Conservation (phyloP, 805 yeast genomes). For the Saccharomycopsis amapae region DNA sequence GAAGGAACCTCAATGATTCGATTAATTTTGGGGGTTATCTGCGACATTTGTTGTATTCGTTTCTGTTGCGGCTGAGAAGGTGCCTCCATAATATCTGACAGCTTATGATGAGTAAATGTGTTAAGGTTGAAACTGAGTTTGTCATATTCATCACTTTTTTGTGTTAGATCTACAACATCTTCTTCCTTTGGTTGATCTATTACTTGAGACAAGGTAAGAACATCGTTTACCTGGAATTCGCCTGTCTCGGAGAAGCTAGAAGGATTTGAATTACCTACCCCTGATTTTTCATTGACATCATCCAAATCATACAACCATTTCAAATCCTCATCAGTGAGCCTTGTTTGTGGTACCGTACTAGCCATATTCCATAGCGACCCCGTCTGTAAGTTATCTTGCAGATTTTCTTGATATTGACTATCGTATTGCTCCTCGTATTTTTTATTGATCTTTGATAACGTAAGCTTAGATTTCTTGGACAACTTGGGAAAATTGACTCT, state of each 20-base stretch:
- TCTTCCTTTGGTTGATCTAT: slow-evolving; percentile 3
- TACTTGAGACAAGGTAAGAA: slow-evolving; percentile 12
- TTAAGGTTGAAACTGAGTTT: not conserved
- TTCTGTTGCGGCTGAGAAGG: not conserved
- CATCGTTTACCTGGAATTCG: not conserved
- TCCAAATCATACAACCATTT: slow-evolving; percentile 20
- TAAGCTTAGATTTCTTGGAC: slow-evolving; percentile 24
- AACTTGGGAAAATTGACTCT: slow-evolving; percentile 25
- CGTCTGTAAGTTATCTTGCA: not conserved
- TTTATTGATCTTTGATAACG: slow-evolving; percentile 25
- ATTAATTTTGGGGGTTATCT: not conserved
- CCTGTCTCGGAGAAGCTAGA: slow-evolving; percentile 2
- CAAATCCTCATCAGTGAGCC: slow-evolving; percentile 16
- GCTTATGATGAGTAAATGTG: not conserved
- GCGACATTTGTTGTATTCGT: not conserved
- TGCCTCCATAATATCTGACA: not conserved
- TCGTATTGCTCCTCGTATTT: slow-evolving; percentile 22
- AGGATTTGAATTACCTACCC: not conserved
- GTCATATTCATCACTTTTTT: not conserved
- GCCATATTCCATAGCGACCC: slow-evolving; percentile 19
- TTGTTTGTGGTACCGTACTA: slow-evolving; percentile 14
- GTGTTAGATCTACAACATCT: slow-evolving; percentile 5
- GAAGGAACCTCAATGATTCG: slow-evolving; percentile 13
- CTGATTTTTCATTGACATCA: not conserved
- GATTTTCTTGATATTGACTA: not conserved